Evolutionary conservation across 441 rosid genomes (phyloP).

Genomic region (Brassica hybrid): DNA sequence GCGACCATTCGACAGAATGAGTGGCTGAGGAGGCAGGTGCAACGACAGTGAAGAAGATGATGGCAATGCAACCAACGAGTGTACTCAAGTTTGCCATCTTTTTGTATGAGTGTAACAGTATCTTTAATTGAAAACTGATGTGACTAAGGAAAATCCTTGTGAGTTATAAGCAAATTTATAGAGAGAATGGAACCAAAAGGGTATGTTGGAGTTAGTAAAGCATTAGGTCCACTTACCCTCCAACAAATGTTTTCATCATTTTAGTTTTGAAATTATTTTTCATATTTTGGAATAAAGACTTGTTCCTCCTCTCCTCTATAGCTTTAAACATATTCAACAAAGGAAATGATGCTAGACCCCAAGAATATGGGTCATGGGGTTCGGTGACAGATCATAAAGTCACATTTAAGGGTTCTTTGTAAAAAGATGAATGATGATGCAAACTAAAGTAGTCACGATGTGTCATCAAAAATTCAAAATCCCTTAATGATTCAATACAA

Average conservation of each 20-base stretch:
- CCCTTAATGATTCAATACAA: conserved; percentile 33
- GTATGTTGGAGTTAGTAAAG: conserved; percentile 46
- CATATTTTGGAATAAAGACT: conserved; percentile 34
- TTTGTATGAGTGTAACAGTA: conserved; percentile 29
- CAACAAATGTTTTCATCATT: conserved; percentile 30
- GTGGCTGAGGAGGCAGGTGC: conserved; percentile 58
- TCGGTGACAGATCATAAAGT: conserved; percentile 33
- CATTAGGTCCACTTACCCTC: conserved; percentile 51
- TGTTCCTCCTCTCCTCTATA: conserved; percentile 34
- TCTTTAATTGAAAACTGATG: background rate
- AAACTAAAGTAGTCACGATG: conserved; percentile 28
- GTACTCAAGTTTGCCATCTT: conserved; percentile 48
- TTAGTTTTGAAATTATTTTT: conserved; percentile 32
- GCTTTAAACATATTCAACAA: conserved; percentile 33
- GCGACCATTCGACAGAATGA: conserved; percentile 77
- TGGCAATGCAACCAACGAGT: conserved; percentile 35
- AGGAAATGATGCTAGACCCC: conserved; percentile 12
- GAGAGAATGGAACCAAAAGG: conserved; percentile 10
- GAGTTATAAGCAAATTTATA: conserved; percentile 18
- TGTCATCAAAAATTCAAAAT: conserved; percentile 26
- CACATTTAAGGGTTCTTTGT: conserved; percentile 34
- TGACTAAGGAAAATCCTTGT: conserved; percentile 19
- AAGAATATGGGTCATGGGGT: conserved; percentile 31
- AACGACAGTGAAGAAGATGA: conserved; percentile 47
- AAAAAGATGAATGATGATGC: conserved; percentile 32